Percentiles rank a stretch among this genome's conserved stretches.
phyloP scores from a whole-genome alignment of 2,329 filamentous ascomycete species.

The Fusarium chlamydosporum region DNA sequence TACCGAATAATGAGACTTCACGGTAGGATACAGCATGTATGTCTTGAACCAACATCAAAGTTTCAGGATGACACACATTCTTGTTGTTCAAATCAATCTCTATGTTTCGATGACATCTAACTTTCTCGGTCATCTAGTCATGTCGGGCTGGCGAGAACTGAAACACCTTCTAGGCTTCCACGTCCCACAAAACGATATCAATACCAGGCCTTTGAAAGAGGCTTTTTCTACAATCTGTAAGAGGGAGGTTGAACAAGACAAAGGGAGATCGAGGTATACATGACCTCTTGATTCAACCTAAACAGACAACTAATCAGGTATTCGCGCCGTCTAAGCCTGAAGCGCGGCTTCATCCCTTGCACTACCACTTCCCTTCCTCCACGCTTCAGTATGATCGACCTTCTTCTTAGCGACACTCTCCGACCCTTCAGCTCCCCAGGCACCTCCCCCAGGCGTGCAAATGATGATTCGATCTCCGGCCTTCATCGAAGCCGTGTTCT shows the following conservation, averaged over 20 bases:
- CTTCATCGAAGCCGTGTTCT: constrained; percentile 84
- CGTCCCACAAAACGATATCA: background rate
- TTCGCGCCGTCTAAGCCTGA: constrained; percentile 60
- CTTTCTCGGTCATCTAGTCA: background rate
- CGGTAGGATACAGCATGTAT: background rate
- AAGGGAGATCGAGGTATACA: background rate
- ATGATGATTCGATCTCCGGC: constrained; percentile 84
- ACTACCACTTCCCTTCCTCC: constrained; percentile 70
- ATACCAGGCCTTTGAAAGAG: background rate
- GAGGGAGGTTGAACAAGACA: background rate
- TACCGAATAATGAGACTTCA: background rate
- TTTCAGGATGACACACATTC: constrained; percentile 17
- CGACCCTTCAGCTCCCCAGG: constrained; percentile 75
- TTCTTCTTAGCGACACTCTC: constrained; percentile 65
- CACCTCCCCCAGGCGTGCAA: constrained; percentile 83
- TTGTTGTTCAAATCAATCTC: background rate
- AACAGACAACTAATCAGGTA: background rate
- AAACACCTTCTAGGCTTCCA: constrained; percentile 10
- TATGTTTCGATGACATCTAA: constrained; percentile 10
- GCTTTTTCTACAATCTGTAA: background rate
- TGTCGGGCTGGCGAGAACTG: background rate
- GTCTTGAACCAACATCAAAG: background rate
- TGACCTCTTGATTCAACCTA: background rate
- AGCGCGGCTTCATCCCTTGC: constrained; percentile 71
- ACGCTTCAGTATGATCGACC: constrained; percentile 68